A percentile compares a stretch with the other conserved stretches of the same genome.
phyloP scores from a whole-genome alignment of 2,329 filamentous ascomycete species.

The Claviceps spartinae region DNA sequence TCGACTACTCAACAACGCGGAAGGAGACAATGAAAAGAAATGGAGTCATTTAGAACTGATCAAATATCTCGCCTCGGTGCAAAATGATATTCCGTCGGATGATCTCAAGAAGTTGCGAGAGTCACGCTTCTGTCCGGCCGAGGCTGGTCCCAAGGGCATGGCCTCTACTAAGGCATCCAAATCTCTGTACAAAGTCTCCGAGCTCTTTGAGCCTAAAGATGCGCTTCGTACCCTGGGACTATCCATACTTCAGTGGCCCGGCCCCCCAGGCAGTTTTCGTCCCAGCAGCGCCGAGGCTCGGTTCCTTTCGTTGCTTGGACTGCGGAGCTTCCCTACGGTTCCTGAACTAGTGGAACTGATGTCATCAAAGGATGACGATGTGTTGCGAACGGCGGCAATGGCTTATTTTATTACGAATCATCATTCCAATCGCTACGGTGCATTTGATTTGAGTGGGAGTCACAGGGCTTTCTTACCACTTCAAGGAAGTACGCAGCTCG shows the following conservation, averaged over 20 bases:
- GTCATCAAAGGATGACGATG: conserved; percentile 41
- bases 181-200: conserved; percentile 55
- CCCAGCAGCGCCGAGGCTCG: conserved; percentile 55
- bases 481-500: conserved; percentile 53
- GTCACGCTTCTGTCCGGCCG: conserved; percentile 72
- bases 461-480: conserved; percentile 57
- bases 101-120: conserved; percentile 69
- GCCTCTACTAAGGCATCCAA: conserved; percentile 38
- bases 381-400: conserved; percentile 55
- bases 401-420: conserved; percentile 74
- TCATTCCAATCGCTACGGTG: conserved; percentile 60
- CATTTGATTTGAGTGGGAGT: conserved; percentile 43
- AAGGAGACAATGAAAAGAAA: conserved; percentile 41
- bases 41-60: conserved; percentile 94
- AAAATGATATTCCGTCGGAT: conserved; percentile 69
- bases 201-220: conserved; percentile 70
- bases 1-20: conserved; percentile 54
- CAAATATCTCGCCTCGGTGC: conserved; percentile 84
- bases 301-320: conserved; percentile 60
- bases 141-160: conserved; percentile 42
- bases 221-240: conserved; percentile 55
- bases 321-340: conserved; percentile 58
- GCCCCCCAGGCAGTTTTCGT: conserved; percentile 46
- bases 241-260: conserved; percentile 73
- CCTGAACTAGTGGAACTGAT: conserved; percentile 69